phyloP scores from a whole-genome alignment of 371 early-diverging fungal genomes.

The Mortierella sp. region DNA sequence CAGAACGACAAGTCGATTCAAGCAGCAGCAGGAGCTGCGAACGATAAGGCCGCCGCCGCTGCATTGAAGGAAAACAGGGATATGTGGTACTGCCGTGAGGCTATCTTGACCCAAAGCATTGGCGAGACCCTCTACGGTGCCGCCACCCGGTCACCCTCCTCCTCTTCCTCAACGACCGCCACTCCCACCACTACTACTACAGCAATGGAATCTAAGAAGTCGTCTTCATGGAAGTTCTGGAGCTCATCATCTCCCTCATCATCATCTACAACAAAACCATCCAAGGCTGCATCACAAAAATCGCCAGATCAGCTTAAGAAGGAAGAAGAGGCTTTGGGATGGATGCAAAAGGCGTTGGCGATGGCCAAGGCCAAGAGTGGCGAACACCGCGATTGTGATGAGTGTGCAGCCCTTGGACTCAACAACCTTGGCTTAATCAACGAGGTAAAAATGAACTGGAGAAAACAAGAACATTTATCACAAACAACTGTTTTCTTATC shows the following conservation, averaged over 20 bases:
- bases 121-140: conserved; percentile 51
- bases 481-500: too few relatives aligned
- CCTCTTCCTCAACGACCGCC: background rate
- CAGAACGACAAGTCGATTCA: background rate
- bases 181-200: background rate
- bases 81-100: conserved; percentile 55
- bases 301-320: conserved; percentile 27
- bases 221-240: conserved; percentile 54
- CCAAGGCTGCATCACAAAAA: background rate
- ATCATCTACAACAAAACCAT: background rate
- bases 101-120: conserved; percentile 51
- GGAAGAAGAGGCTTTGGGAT: conserved; percentile 51
- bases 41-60: background rate
- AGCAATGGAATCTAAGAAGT: conserved; percentile 21
- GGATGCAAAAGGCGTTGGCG: conserved; percentile 51
- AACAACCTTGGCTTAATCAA: conserved; percentile 44
- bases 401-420: conserved; percentile 50
- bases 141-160: conserved; percentile 7
- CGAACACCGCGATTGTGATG: conserved; percentile 52
- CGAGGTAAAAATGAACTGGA: conserved; percentile 45
- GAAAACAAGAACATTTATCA: too few relatives aligned
- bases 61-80: conserved; percentile 11
- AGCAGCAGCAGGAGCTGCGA: background rate
- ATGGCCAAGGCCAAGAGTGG: conserved; percentile 51
- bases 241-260: conserved; percentile 33